These are phyloP conservation scores for Macrotyloma uniflorum DNA, from an alignment of 306 rosid species.

Conservation along the genomic window DNA sequence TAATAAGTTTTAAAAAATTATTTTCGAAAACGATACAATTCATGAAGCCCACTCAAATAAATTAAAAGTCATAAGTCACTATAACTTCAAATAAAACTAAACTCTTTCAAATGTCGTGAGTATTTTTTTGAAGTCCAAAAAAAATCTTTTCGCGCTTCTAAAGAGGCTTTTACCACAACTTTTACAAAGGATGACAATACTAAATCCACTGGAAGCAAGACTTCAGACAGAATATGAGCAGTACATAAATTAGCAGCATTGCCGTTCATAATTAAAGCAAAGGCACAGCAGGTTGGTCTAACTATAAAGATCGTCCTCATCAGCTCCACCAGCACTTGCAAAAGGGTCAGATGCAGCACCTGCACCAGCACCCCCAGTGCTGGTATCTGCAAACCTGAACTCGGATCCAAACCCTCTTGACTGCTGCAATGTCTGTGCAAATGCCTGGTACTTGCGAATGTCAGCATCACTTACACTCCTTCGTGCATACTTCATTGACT, in stretches of 20 bases:
- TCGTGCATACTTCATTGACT: conserved; percentile 95
- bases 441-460: conserved; percentile 96
- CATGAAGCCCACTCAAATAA: not conserved
- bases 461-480: conserved; percentile 97
- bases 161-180: conserved; percentile 33
- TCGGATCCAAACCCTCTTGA: conserved; percentile 93
- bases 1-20: not conserved
- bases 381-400: conserved; percentile 74
- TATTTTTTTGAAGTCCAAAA: not conserved
- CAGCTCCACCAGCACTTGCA: conserved; percentile 74
- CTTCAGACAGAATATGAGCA: conserved; percentile 19
- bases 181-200: conserved; percentile 23
- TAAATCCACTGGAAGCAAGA: conserved; percentile 42
- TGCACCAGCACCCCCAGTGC: conserved; percentile 28
- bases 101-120: not conserved
- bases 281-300: conserved; percentile 40
- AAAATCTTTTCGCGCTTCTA: conserved; percentile 1
- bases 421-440: conserved; percentile 97
- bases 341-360: conserved; percentile 69
- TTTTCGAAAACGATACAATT: not conserved
- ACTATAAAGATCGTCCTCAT: conserved; percentile 93
- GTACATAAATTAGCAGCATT: conserved; percentile 23
- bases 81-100: conserved; percentile 3
- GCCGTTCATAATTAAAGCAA: not conserved
- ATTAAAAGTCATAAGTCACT: not conserved